Conservation (phyloP, 2,329 filamentous ascomycete genomes). For the Hypomyces perniciosus region DNA sequence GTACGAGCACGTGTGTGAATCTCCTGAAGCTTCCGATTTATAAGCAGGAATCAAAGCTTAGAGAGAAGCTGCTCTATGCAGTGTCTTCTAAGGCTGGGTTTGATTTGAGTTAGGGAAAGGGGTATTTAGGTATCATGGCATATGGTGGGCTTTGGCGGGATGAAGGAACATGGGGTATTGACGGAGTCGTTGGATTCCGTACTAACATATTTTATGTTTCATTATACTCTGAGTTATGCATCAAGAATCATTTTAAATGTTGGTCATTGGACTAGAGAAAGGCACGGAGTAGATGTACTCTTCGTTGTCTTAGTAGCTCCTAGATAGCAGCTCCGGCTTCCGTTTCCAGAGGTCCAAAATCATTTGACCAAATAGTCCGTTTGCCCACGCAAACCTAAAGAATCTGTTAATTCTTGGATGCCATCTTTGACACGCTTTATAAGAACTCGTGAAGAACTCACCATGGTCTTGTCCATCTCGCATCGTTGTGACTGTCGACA, state of each 20-base stretch:
- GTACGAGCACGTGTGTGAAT: conserved; percentile 94
- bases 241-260: too few relatives aligned
- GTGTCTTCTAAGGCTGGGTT: conserved; percentile 88
- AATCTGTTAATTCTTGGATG: too few relatives aligned
- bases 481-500: conserved; percentile 28
- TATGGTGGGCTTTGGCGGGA: neutral
- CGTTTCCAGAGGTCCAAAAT: conserved; percentile 68
- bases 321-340: conserved; percentile 58
- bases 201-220: neutral
- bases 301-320: conserved; percentile 39
- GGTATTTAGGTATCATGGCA: conserved; percentile 1
- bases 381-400: conserved; percentile 70
- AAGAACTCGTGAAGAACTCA: too few relatives aligned
- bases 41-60: conserved; percentile 55
- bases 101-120: conserved; percentile 57
- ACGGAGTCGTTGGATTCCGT: too few relatives aligned
- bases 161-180: too few relatives aligned
- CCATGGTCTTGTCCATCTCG: conserved; percentile 27
- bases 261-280: too few relatives aligned
- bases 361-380: conserved; percentile 80
- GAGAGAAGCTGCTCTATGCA: conserved; percentile 81
- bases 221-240: neutral
- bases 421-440: too few relatives aligned
- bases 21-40: conserved; percentile 88
- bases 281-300: neutral